These are phyloP conservation scores for Sanghuangporus sanghuang DNA, from an alignment of 1,284 basidiomycete species.

Conservation along the genomic window DNA sequence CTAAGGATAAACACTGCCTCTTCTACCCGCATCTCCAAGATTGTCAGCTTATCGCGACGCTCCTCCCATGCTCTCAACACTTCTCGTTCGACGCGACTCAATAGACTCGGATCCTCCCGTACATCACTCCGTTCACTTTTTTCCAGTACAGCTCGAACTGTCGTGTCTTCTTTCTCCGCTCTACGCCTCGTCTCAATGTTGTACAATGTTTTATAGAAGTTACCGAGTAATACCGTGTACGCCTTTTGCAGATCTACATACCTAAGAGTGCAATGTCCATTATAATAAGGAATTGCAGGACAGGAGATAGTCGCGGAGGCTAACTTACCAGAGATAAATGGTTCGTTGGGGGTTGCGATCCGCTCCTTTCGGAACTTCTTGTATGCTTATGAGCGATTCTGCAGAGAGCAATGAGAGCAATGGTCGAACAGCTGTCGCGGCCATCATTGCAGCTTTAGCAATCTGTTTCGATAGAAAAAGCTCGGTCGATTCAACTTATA, in stretches of 20 bases:
- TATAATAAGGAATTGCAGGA: not conserved
- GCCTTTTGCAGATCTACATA: conserved; percentile 82
- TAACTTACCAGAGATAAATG: conserved; percentile 79
- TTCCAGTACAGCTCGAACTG: conserved; percentile 65
- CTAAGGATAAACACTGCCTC: conserved; percentile 81
- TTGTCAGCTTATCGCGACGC: conserved; percentile 64
- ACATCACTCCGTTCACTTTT: conserved; percentile 82
- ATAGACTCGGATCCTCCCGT: conserved; percentile 59
- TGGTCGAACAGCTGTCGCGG: conserved; percentile 81
- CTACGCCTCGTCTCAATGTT: conserved; percentile 73
- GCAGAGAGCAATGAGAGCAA: conserved; percentile 75
- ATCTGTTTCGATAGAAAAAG: conserved; percentile 49
- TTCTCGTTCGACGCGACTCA: conserved; percentile 71
- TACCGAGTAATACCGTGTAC: conserved; percentile 68
- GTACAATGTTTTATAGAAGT: conserved; percentile 82
- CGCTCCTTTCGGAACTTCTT: conserved; percentile 86
- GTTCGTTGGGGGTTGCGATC: conserved; percentile 83
- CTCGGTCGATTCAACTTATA: not conserved
- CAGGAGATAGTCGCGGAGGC: not conserved
- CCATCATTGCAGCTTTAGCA: conserved; percentile 89
- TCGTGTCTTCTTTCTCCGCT: conserved; percentile 62
- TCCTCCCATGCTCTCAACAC: conserved; percentile 61
- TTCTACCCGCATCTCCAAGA: conserved; percentile 78
- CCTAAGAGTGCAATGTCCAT: conserved; percentile 34
- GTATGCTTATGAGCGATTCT: conserved; percentile 79